Base-by-base conservation (phyloP, 495 filamentous ascomycete species). In the Aspergillus affinis region DNA sequence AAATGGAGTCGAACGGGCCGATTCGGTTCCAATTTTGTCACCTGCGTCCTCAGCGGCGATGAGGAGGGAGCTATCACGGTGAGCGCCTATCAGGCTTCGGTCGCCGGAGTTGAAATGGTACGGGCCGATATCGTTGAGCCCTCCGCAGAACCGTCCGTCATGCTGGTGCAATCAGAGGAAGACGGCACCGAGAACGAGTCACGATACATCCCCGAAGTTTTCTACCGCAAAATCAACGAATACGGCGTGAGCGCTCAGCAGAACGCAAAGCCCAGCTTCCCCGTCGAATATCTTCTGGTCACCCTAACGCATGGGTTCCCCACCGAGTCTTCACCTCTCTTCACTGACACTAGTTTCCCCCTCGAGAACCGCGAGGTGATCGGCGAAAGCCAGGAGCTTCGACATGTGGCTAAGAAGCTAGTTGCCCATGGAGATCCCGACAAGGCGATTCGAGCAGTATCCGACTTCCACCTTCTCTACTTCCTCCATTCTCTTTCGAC, bases 291-390 rank as follows among this genome's bases (percentile, higher is more conserved):
- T 71, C 82, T 99, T 30, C 85, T 97, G 30, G 90, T 97, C 55
- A 97, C 94, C 7, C 83, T 99, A 47, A 99, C 94, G 8, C 93
- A 99, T 69, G 94, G 95, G 46, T 97, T 98, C 77, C 95, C 95
- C 0, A 92, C 86, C 47, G 78, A 87, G 29, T 81, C 90, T 6
- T 85, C 83, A 30, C 91, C 92, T 6, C 58, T 87, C 15, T 98
- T 98, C 75, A 80, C 82, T 54, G 76, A 79, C 61, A 81, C 79
- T 36, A 79, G 72, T 17, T 99, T 97, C 73, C 88, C 93, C 10
- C 88, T 97, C 69, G 94, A 92, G 69, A 97, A 98, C 65, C 85
- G 94, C 54, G 90, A 95, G 68, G 76, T 85, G 17, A 83, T 96
- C 48, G 94, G 94, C 23, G 85, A 91, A 69, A 86, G 83, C 48